Evolutionary conservation across 2,329 filamentous ascomycete species (phyloP).

Genomic region (Nannizziopsis barbatae): DNA sequence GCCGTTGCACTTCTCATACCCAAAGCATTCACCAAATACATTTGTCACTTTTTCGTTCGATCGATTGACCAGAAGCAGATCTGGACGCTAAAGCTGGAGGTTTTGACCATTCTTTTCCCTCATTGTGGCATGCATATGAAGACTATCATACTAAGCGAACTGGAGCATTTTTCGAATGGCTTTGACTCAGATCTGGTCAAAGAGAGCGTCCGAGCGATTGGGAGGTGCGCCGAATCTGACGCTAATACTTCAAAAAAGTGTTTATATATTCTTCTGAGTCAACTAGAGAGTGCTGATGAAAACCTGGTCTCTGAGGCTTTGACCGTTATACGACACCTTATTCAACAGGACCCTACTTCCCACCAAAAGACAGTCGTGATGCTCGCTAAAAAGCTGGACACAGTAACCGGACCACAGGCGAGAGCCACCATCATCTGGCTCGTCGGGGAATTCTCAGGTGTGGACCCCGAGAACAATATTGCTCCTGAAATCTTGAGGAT

Average conservation of each 20-base stretch:
- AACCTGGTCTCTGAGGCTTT: slow-evolving; percentile 83
- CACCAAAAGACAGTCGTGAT: slow-evolving; percentile 79
- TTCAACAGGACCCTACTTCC: slow-evolving; percentile 73
- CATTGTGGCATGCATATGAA: slow-evolving; percentile 65
- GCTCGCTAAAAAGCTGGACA: slow-evolving; percentile 82
- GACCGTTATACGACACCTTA: slow-evolving; percentile 89
- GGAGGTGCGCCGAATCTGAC: slow-evolving; percentile 77
- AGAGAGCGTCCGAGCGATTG: slow-evolving; percentile 85
- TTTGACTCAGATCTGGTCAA: slow-evolving; percentile 66
- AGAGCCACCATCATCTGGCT: slow-evolving; percentile 95
- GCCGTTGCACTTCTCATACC: slow-evolving; percentile 73
- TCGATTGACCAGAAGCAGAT: slow-evolving; percentile 67
- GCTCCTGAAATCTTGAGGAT: slow-evolving; percentile 87
- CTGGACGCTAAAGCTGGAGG: slow-evolving; percentile 84
- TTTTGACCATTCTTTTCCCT: slow-evolving; percentile 83
- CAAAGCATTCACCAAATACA: slow-evolving; percentile 72
- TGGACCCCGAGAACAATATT: slow-evolving; percentile 73
- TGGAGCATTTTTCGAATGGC: slow-evolving; percentile 80
- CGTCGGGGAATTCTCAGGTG: slow-evolving; percentile 81
- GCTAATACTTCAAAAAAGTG: slow-evolving; percentile 62
- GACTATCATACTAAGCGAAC: slow-evolving; percentile 76
- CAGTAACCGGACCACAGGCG: slow-evolving; percentile 74
- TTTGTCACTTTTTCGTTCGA: slow-evolving; percentile 78
- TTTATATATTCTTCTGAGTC: slow-evolving; percentile 67
- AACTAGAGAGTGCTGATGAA: slow-evolving; percentile 79